These are phyloP conservation scores for Platismatia glauca DNA, from an alignment of 495 filamentous ascomycete species.

Conservation along the genomic window DNA sequence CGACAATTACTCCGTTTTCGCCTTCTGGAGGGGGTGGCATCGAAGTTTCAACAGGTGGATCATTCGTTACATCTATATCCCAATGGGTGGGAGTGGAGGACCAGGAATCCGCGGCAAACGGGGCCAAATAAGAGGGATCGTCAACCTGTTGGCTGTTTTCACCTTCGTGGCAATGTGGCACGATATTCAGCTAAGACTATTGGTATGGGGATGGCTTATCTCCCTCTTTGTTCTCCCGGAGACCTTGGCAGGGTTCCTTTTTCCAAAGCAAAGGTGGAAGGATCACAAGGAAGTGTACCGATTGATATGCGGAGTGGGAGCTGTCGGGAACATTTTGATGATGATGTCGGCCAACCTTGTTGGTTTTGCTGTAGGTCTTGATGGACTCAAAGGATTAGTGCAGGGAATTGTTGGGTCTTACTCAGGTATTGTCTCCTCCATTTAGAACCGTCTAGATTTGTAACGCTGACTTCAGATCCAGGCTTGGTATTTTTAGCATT, in stretches of 20 bases:
- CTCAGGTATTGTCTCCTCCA: conserved; percentile 41
- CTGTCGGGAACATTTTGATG: conserved; percentile 79
- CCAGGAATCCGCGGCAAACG: conserved; percentile 24
- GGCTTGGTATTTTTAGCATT: conserved; percentile 63
- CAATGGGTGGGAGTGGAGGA: conserved; percentile 62
- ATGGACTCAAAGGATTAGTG: conserved; percentile 71
- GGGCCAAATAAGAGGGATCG: conserved; percentile 40
- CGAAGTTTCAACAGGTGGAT: conserved; percentile 90
- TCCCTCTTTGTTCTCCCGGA: conserved; percentile 91
- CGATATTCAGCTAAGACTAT: conserved; percentile 83
- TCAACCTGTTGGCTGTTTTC: conserved; percentile 80
- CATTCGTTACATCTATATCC: conserved; percentile 88
- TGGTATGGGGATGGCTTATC: conserved; percentile 96
- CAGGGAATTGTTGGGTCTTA: conserved; percentile 64
- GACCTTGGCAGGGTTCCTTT: conserved; percentile 56
- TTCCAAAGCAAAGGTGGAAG: conserved; percentile 64
- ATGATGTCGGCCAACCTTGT: conserved; percentile 95
- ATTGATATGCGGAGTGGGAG: conserved; percentile 74
- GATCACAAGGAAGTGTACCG: conserved; percentile 60
- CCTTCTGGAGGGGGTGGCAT: conserved; percentile 96
- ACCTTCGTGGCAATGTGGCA: conserved; percentile 98
- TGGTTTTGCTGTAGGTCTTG: conserved; percentile 85
- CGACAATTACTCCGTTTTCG: conserved; percentile 85
- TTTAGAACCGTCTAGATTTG: background rate
- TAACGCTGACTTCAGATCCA: conserved; percentile 19